Base-by-base conservation (phyloP, 805 yeast species). In the Ogataea paradorogensis region DNA sequence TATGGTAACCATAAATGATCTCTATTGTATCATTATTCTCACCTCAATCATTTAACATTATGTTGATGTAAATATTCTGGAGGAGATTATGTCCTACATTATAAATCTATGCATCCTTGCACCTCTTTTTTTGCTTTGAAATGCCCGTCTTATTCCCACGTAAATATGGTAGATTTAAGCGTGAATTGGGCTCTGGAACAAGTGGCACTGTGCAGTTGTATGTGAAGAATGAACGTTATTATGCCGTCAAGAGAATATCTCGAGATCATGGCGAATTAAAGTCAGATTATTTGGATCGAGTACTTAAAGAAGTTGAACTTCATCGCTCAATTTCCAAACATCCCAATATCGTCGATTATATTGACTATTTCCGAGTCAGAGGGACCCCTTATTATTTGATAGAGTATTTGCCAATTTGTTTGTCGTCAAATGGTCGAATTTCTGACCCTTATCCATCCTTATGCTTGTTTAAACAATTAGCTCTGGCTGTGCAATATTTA, bases 171-270 rank as follows among this genome's bases (percentile, higher is more conserved):
- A 40, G 29, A n/a, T 34, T 14, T 3, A 15, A 25, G 5, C 8
- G 15, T 5, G 25, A 24, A 2, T 20, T 50, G 15, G 59, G 59
- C 3, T 14, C 26, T 14, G 59, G 59, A 2, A 40, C 46, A 8
- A 40, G 50, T 3, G 48, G 47, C 7, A 28, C 37, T 5, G 56
- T 54, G 9, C 11, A 13, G 3, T 27, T 47, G 13, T 45, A 55
- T 30, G 27, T 25, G 6, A 36, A 29, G 38, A 15, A 32, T 3
- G 32, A 47, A 0, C 40, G 45, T 4, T 22, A 27, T 1, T 58
- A 39, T 43, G 84, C 79, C 0, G 62, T 77, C 3, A 78, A 79
- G 52, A 58, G 60, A 1, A 75, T 72, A 54, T 62, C 60, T 24
- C 43, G 57, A 35, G 80, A 74, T 38, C 39, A 43, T 5, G 50